Evolutionary conservation across 345 rosid genomes (phyloP), one percentile per base, ranked within the genome.

Genomic region (Eucalyptus pumila): DNA sequence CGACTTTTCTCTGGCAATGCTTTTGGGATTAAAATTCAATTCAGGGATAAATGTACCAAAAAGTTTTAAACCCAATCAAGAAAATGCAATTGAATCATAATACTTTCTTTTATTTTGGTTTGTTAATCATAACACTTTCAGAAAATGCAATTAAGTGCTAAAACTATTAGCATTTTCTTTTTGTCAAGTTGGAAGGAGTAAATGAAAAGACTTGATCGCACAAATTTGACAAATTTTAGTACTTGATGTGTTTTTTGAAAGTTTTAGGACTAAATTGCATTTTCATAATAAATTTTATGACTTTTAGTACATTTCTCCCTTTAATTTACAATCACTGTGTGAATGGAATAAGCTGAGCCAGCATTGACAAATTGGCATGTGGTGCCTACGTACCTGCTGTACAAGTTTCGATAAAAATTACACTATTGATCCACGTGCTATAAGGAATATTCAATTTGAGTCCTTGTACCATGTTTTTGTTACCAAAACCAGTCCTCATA

Each of bases 151-250:
- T 52, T 17, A 52, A 52, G 9, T 52, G 4, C 2, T 52, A 17
- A 52, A 52, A 17, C 19, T 52, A 52, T 52, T 52, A 52, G 24
- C 2, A 19, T 52, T 52, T 52, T 52, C 23, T 17, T 3, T 52
- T 16, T 19, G 23, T 17, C 1, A 52, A 52, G 56, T 0, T 52
- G 9, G 23, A 52, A 1, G 0, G 4, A 52, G 9, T 52, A 7
- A 52, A 52, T 52, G 9, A 19, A 52, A 52, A 7, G 56, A 52
- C 56, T 7, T 19, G 3, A 52, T 0, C 7, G 4, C 23, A 52
- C 56, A 0, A 52, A 17, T 3, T 52, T 52, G 56, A 17, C 23
- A 52, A 52, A 52, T 52, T 52, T 52, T 17, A 19, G 4, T 3
- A 52, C 9, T 52, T 1, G 56, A 52, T 52, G 4, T 1, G 19